These are phyloP conservation scores for Debaryomyces subglobosus DNA, from an alignment of 1,139 yeast species.

Conservation along the genomic window DNA sequence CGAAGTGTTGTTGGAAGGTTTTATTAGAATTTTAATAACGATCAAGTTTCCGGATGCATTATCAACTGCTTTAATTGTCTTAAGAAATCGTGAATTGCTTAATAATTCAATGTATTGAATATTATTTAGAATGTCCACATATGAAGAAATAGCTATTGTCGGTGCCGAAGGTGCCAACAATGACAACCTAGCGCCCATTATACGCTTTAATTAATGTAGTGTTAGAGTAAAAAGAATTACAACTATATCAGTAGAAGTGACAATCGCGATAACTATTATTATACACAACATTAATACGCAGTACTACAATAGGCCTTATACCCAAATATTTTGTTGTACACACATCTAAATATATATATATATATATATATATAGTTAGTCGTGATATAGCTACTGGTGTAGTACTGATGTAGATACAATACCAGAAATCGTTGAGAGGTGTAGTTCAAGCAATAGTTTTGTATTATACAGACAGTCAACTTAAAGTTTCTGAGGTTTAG, in stretches of 20 bases:
- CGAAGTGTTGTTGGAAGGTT: constrained; percentile 43
- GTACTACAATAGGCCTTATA: constrained; percentile 4
- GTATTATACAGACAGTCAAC: too few species aligned
- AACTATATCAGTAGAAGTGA: background rate
- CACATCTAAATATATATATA: too few species aligned
- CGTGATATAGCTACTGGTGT: too few species aligned
- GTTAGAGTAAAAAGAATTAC: background rate
- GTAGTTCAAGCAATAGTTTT: too few species aligned
- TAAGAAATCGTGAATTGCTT: constrained; percentile 79
- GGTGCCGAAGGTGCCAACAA: constrained; percentile 88
- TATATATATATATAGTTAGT: too few species aligned
- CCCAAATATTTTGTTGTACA: background rate
- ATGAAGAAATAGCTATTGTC: constrained; percentile 89
- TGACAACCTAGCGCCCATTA: constrained; percentile 87
- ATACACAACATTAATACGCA: background rate
- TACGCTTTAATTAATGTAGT: background rate
- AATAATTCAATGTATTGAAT: constrained; percentile 73
- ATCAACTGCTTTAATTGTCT: constrained; percentile 78
- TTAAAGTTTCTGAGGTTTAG: too few species aligned
- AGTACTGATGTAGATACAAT: too few species aligned
- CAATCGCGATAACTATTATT: constrained; percentile 2
- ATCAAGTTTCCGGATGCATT: constrained; percentile 61
- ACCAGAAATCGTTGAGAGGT: too few species aligned
- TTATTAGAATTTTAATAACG: constrained; percentile 79
- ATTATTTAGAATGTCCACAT: constrained; percentile 74